Evolutionary conservation across 140 eudicot genomes (phyloP), one percentile per base, ranked within the genome.

Genomic region (Erigeron philadelphicus): DNA sequence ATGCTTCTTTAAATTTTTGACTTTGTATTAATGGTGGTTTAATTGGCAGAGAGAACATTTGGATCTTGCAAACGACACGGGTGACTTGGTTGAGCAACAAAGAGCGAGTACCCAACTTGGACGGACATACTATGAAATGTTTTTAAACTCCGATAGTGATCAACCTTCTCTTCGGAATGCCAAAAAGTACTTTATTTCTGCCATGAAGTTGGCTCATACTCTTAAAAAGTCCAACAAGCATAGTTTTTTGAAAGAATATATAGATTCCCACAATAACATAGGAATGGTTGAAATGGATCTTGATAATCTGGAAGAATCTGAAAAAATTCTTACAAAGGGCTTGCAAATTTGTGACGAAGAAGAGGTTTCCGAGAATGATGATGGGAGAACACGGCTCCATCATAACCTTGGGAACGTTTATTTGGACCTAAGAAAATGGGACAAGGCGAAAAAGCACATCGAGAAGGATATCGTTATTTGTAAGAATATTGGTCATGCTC

Each of bases 201-300:
- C 99, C 63, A 87, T 94, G 99, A 61, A 76, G 52, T 88, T 89
- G 43, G 97, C 99, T 19, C 71, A 73, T 64, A 82, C 76, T 62
- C 83, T 94, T 72, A 79, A 80, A 79, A 71, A 78, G 75, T 58
- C 78, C 83, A 72, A 61, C 57, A 87, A 66, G 49, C 77, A 41
- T 55, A 72, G 81, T 53, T 94, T 87, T 61, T 56, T 86, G 40
- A 89, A 84, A 79, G 99, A 94, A 75, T 94, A 89, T 78, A 81
- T 94, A 68, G 99, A 94, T 68, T 85, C 89, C 17, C 83, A 89
- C 78, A 94, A 94, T 71, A 94, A 94, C 74, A 75, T 87, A 50
- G 99, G 99, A 43, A 83, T 94, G 99, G 90, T 94, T 56, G 95
- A 94, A 74, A 81, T 84, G 79, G 99, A 94, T 75, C 97, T 94